Evolutionary conservation across 1,284 basidiomycete genomes (phyloP).

Genomic region (Heliocybe sulcata): DNA sequence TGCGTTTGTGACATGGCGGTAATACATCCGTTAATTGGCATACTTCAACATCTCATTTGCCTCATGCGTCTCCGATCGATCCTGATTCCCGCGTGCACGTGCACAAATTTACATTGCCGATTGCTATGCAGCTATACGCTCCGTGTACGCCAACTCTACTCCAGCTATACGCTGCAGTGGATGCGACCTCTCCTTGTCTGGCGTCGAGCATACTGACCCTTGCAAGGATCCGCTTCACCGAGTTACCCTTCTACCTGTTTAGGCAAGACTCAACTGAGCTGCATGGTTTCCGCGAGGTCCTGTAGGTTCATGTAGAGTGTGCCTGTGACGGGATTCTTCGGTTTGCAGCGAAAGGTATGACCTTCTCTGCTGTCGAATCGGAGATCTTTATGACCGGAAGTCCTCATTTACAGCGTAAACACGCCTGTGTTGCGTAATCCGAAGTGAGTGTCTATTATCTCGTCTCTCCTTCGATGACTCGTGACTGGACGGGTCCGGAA

Average conservation of each 20-base stretch:
- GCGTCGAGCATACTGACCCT: not conserved
- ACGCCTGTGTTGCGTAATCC: not conserved
- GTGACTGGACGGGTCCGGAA: not conserved
- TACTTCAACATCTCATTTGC: not conserved
- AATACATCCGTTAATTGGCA: not conserved
- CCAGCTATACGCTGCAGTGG: no score
- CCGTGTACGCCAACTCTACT: no score
- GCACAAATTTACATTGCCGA: not conserved
- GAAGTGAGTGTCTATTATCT: not conserved
- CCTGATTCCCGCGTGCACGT: not conserved
- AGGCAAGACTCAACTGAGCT: not conserved
- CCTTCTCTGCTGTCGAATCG: not conserved
- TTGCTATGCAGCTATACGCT: not conserved
- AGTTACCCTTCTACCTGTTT: not conserved
- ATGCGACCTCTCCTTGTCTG: not conserved
- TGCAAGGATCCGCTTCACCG: not conserved
- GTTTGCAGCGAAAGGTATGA: not conserved
- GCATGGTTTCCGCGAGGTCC: not conserved
- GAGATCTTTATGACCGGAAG: not conserved
- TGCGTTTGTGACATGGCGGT: not conserved
- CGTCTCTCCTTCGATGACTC: not conserved
- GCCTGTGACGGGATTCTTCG: not conserved
- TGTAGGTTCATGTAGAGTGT: not conserved
- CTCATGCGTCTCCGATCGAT: not conserved
- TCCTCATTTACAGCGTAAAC: not conserved